Conservation (phyloP, 352 stramenopile genomes). For the Globisporangium paroecandrum region DNA sequence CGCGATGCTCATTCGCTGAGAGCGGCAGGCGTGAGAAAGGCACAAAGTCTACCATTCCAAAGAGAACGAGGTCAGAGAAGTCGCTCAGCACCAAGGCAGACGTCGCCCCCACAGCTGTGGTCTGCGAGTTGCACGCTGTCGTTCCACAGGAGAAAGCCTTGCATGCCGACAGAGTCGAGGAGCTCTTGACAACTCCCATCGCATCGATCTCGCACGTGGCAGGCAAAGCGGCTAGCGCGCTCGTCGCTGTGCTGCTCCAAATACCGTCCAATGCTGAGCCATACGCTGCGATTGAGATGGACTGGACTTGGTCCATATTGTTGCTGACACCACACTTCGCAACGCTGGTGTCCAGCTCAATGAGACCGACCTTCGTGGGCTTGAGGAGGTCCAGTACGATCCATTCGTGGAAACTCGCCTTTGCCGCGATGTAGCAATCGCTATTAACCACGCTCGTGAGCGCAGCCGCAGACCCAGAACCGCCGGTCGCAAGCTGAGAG, state of each 20-base stretch:
- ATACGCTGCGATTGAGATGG: constrained; percentile 46
- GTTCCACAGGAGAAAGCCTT: constrained; percentile 31
- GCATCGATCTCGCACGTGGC: constrained; percentile 28
- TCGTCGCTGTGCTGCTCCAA: constrained; percentile 18
- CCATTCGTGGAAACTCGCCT: constrained; percentile 58
- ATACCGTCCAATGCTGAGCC: constrained; percentile 33
- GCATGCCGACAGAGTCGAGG: constrained; percentile 16
- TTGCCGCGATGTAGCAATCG: constrained; percentile 43
- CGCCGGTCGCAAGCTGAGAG: constrained; percentile 35
- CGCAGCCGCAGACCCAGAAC: constrained; percentile 34
- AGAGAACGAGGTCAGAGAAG: constrained; percentile 48
- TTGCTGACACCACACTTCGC: constrained; percentile 29
- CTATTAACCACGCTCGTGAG: constrained; percentile 23
- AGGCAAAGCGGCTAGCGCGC: constrained; percentile 10
- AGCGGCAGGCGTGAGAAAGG: constrained; percentile 43
- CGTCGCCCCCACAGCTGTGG: constrained; percentile 12
- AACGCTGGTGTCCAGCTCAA: constrained; percentile 48
- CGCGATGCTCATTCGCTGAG: constrained; percentile 43
- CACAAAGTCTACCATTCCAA: constrained; percentile 38
- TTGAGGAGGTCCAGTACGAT: constrained; percentile 50
- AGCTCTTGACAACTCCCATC: constrained; percentile 6
- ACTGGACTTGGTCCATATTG: constrained; percentile 23
- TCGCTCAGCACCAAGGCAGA: constrained; percentile 36
- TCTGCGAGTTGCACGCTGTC: constrained; percentile 24
- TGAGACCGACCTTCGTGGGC: constrained; percentile 39